Base-by-base conservation (phyloP, 495 filamentous ascomycete species). In the Xylaria palmicola region DNA sequence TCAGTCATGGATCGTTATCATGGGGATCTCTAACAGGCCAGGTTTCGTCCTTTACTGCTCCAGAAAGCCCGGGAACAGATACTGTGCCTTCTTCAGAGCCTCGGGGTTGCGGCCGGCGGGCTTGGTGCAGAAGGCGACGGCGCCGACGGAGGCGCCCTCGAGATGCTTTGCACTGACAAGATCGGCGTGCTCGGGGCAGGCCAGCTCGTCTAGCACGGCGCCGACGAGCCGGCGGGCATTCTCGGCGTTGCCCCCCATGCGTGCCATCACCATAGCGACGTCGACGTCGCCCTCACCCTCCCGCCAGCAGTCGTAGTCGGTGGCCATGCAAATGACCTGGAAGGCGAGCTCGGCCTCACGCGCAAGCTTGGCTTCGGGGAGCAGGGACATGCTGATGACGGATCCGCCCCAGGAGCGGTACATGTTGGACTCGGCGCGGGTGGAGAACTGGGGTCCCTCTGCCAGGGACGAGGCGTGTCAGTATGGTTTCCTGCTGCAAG, bases 221-320 rank as follows among this genome's bases (percentile, higher is more conserved):
- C 86, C 91, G 24, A 98, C 86, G 56, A 97, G 86, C 27, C 86
- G 79, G 64, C 88, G 86, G 47, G 94, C 95, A 68, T 98, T 99
- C 62, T 84, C 79, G 44, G 88, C 81, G 74, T 99, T 99, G 56
- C 90, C 87, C 64, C 85, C 88, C 95, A 99, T 99, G 74, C 97
- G 88, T 44, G 85, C 89, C 88, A 97, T 93, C 13, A 99, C 95
- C 89, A 97, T 97, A 70, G 90, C 90, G 7, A 99, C 94, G 61
- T 90, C 92, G 34, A 99, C 94, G 41, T 88, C 89, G 30, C 59
- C 50, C 45, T 84, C 86, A 5, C 80, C 79, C 30, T 74, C 77
- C 71, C 90, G 89, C 94, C 94, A 98, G 84, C 93, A 96, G 75
- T 99, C 95, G 68, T 99, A 99, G 77, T 99, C 94, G 22, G 94